phyloP scores from a whole-genome alignment of 73 alveolate genomes.

The Tetrahymena malaccensis region DNA sequence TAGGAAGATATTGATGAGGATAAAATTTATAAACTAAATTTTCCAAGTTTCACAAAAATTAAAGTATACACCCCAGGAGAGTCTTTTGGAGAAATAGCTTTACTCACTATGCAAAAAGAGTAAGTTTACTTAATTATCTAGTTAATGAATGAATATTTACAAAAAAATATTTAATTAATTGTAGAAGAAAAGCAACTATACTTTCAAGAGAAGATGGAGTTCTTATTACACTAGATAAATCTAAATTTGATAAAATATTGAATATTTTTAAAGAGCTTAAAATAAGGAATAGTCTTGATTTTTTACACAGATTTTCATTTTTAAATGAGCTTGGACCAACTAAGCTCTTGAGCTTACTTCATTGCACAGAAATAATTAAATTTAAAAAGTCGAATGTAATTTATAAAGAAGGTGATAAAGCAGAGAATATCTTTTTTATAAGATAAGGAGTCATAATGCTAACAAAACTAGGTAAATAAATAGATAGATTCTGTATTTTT shows the following conservation, averaged over 20 bases:
- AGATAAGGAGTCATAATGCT: background rate
- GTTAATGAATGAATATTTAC: background rate
- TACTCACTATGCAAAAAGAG: background rate
- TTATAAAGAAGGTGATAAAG: background rate
- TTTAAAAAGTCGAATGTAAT: background rate
- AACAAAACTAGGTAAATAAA: background rate
- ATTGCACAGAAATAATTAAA: background rate
- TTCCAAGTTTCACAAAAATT: background rate
- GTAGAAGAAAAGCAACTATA: background rate
- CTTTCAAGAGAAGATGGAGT: background rate
- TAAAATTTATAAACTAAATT: background rate
- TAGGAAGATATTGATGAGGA: background rate
- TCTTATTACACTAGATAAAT: background rate
- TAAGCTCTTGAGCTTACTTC: background rate
- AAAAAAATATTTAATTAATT: background rate
- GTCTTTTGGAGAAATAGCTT: background rate
- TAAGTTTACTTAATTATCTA: background rate
- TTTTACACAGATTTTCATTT: background rate
- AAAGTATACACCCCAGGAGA: background rate
- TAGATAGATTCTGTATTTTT: too few relatives aligned
- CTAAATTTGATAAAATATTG: background rate
- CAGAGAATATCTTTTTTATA: background rate
- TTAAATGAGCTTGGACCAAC: background rate
- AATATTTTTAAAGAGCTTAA: background rate
- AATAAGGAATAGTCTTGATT: background rate